Evolutionary conservation across 108 stramenopile genomes (phyloP), one percentile per base, ranked within the genome.

Genomic region (Nannochloropsis salina): DNA sequence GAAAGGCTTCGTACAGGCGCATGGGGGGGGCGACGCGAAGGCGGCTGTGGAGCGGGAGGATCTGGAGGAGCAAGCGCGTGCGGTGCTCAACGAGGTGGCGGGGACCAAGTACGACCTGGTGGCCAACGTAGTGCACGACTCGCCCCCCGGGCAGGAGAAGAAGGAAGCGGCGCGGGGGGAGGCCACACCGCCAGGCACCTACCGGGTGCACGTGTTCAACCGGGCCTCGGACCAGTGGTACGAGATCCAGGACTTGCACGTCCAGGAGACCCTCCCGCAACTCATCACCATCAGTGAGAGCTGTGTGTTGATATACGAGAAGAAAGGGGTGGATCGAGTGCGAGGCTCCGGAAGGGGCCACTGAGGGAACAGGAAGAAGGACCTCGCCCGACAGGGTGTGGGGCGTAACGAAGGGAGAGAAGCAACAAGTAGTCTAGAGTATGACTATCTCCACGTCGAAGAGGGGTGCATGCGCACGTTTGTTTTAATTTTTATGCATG

Each of bases 61-160:
- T 42, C 90, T 97, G 41, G 87, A 95, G 41, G 89, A 94, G 45
- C 86, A 90, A 12, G 88, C 92, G 44, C 80, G 93, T 1, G 94
- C 88, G 42, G 92, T 92, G 47, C 89, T 95, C 4, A 94, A 94
- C 20, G 93, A 94, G 83, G 43, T 96, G 44, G 87, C 95, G 9
- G 88, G 92, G 90, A 92, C 96, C 84, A 98, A 98, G 90, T 99
- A 97, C 91, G 95, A 98, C 90, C 93, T 99, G 31, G 92, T 98
- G 3, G 96, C 97, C 42, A 96, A 96, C 87, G 94, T 98, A 80
- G 96, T 95, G 21, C 99, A 98, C 89, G 93, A 95, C 61, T 91
- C 85, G 22, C 89, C 90, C 6, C 86, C 89, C 0, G 86, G 89
- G 3, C 86, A 86, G 86, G 89, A 85, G 22, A 86, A 83, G 22